Conservation (phyloP, 2,329 filamentous ascomycete species). For the Onygenales sp. region DNA sequence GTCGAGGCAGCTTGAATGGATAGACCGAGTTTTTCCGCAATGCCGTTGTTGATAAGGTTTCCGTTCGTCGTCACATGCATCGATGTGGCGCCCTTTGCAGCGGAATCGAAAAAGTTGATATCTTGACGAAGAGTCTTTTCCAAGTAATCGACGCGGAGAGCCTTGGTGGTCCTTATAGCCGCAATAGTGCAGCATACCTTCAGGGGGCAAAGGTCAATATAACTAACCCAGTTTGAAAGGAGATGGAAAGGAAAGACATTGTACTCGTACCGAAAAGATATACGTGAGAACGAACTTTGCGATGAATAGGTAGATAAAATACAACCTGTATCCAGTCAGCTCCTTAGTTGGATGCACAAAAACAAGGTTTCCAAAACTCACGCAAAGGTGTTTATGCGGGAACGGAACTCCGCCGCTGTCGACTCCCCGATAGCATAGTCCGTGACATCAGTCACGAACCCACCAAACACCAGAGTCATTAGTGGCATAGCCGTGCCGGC, state of each 20-base stretch:
- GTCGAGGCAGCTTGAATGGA: constrained; percentile 24
- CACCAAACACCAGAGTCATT: constrained; percentile 4
- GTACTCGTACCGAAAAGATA: background rate
- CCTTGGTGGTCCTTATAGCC: constrained; percentile 1
- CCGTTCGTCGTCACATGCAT: constrained; percentile 18
- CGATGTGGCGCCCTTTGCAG: background rate
- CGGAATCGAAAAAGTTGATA: constrained; percentile 2
- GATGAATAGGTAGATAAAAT: constrained; percentile 3
- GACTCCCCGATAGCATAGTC: background rate
- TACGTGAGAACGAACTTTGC: constrained; percentile 2
- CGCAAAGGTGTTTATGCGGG: constrained; percentile 1
- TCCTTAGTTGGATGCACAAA: background rate
- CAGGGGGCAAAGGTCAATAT: background rate
- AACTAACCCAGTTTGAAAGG: background rate
- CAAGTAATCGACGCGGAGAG: constrained; percentile 1
- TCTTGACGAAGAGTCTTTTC: constrained; percentile 4
- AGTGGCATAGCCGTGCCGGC: background rate
- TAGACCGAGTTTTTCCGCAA: constrained; percentile 30
- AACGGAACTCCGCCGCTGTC: constrained; percentile 1
- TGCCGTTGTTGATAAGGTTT: constrained; percentile 30
- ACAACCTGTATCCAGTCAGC: background rate
- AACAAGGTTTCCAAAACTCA: background rate
- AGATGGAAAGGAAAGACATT: background rate
- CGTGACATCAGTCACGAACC: constrained; percentile 1
- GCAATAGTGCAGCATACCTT: constrained; percentile 2